These are phyloP conservation scores for Suillus americanus DNA, from an alignment of 768 basidiomycete species.

Conservation along the genomic window DNA sequence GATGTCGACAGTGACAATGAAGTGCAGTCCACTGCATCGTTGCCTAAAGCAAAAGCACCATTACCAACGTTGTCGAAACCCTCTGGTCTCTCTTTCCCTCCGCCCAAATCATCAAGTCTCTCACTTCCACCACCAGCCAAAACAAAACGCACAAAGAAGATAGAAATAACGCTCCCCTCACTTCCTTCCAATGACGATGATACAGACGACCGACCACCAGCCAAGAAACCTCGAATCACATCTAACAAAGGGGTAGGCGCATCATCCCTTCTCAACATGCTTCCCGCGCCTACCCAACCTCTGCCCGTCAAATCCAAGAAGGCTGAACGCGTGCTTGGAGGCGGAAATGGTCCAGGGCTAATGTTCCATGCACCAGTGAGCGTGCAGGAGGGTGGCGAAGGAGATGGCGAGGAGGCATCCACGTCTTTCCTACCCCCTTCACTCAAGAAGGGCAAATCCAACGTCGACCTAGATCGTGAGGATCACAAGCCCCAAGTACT, in stretches of 20 bases:
- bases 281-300: slow-evolving; percentile 69
- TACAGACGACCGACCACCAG: slow-evolving; percentile 50
- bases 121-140: slow-evolving; percentile 32
- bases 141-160: slow-evolving; percentile 44
- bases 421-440: slow-evolving; percentile 60
- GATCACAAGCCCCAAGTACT: slow-evolving; percentile 8
- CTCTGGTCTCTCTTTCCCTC: slow-evolving; percentile 35
- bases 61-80: slow-evolving; percentile 30
- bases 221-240: slow-evolving; percentile 57
- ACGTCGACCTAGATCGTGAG: slow-evolving; percentile 51
- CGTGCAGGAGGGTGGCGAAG: slow-evolving; percentile 11
- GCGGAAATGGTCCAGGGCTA: slow-evolving; percentile 59
- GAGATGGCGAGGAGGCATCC: slow-evolving; percentile 33
- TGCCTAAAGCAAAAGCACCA: slow-evolving; percentile 8
- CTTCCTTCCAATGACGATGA: slow-evolving; percentile 35
- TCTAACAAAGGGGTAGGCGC: slow-evolving; percentile 43
- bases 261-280: slow-evolving; percentile 69
- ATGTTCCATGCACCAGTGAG: slow-evolving; percentile 46
- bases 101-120: slow-evolving; percentile 30
- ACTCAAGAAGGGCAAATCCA: slow-evolving; percentile 57
- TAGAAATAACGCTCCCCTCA: slow-evolving; percentile 38
- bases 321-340: slow-evolving; percentile 61
- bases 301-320: slow-evolving; percentile 36
- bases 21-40: neutral
- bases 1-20: slow-evolving; percentile 60